Evolutionary conservation across 1,284 basidiomycete species (phyloP), one percentile per base, ranked within the genome.

Genomic region (Moesziomyces sp.): DNA sequence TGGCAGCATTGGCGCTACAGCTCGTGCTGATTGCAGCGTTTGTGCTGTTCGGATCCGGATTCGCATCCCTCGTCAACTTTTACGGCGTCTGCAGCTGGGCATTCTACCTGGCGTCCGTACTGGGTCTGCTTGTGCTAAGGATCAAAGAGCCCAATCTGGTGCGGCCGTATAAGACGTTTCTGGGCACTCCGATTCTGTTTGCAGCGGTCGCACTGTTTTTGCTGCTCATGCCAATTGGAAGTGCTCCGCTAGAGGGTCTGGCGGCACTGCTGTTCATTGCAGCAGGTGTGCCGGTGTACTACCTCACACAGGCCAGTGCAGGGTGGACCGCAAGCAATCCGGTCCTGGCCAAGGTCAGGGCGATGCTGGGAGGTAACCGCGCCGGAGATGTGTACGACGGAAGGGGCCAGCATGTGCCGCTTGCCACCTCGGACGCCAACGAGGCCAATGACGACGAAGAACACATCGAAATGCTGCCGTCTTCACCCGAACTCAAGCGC

Each of bases 141-240:
- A 86, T 97, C 21, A 93, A 94, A 79, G 96, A 99, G 85, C 96
- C 96, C 0, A 88, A 91, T 73, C 86, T 98, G 10, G 91, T 93
- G 78, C 88, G 93, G n/a, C 82, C 82, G 10, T 83, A 82, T 42
- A 71, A 56, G 80, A 92, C 94, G 1, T 97, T 91, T 90, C 90
- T 98, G 35, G 88, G 89, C 19, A 98, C 95, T 0, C 96, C 96
- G 0, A 87, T 99, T 30, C 89, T 88, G 5, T 99, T 99, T 85
- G 96, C 94, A 74, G 90, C 89, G 8, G 93, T 94, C 79, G 93
- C 94, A 2, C 86, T 97, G 64, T 98, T 98, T 86, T 87, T 99
- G 52, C 86, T 99, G 6, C 91, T 92, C 77, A 97, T 99, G 93
- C 95, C 95, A 3, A 88, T 97, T 54, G 92, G 97, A 63, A 94